Conservation (phyloP, 495 filamentous ascomycete genomes). For the Acidomyces sp. region DNA sequence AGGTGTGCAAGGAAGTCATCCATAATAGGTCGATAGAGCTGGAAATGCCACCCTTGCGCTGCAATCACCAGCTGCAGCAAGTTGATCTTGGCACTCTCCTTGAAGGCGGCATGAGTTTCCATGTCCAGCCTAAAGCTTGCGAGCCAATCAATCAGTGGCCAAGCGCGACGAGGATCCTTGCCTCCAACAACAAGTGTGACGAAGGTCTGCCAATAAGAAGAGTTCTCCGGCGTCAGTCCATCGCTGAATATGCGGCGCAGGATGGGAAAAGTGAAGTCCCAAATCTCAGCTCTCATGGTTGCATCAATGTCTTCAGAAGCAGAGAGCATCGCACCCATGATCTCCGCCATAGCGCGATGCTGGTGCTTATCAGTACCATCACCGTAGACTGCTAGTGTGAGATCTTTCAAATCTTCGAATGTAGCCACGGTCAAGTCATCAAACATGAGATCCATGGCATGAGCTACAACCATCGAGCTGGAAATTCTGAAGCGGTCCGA, state of each 20-base stretch:
- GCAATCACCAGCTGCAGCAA: constrained; percentile 77
- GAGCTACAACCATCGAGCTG: constrained; percentile 70
- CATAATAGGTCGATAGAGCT: constrained; percentile 73
- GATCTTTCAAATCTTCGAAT: constrained; percentile 76
- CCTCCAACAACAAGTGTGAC: constrained; percentile 71
- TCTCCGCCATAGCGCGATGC: constrained; percentile 90
- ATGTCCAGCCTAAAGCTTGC: constrained; percentile 82
- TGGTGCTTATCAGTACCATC: constrained; percentile 97
- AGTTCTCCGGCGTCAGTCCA: constrained; percentile 86
- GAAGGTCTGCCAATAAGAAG: constrained; percentile 85
- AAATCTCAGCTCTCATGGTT: constrained; percentile 58
- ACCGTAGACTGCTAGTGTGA: constrained; percentile 60
- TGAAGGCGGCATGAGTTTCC: constrained; percentile 93
- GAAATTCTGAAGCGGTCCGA: constrained; percentile 83
- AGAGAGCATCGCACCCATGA: constrained; percentile 69
- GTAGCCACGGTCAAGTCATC: constrained; percentile 58
- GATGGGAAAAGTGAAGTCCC: constrained; percentile 83
- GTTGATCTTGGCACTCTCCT: constrained; percentile 93
- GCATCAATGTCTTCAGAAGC: constrained; percentile 58
- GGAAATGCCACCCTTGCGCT: constrained; percentile 93
- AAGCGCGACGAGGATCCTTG: constrained; percentile 74
- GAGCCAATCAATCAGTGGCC: constrained; percentile 76
- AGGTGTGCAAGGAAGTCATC: constrained; percentile 82
- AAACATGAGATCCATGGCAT: constrained; percentile 77
- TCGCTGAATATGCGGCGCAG: constrained; percentile 74